Percentiles rank a stretch among this genome's conserved stretches.
Evolutionary conservation across 1,284 basidiomycete genomes (phyloP).

Genomic region (Entoloma clypeatum): DNA sequence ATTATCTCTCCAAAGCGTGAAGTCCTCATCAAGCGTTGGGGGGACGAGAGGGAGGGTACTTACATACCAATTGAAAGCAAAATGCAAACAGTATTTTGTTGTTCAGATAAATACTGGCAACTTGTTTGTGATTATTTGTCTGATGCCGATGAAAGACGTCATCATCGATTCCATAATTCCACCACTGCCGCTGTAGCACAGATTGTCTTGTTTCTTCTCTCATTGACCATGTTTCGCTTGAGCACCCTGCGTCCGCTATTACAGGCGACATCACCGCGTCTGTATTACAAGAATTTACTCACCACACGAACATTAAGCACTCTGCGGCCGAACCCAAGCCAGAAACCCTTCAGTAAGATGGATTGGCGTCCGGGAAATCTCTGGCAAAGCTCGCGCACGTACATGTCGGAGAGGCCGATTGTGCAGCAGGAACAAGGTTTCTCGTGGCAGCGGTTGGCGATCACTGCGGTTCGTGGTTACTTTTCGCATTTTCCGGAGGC

Average conservation of each 20-base stretch:
- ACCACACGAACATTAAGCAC: slow-evolving; percentile 15
- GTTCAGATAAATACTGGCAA: too few relatives aligned
- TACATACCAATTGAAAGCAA: too few relatives aligned
- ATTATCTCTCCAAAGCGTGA: too few relatives aligned
- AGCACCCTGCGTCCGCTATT: slow-evolving; percentile 15
- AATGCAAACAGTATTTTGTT: too few relatives aligned
- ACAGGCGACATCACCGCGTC: slow-evolving; percentile 5
- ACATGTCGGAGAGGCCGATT: slow-evolving; percentile 31
- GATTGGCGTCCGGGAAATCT: slow-evolving; percentile 12
- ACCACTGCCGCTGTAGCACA: background rate
- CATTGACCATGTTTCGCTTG: slow-evolving; percentile 17
- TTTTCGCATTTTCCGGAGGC: background rate
- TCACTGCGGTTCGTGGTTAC: slow-evolving; percentile 36
- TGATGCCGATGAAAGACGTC: too few relatives aligned
- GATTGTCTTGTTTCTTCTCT: too few relatives aligned
- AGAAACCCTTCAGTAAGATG: slow-evolving; percentile 15
- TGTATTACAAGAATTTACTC: slow-evolving; percentile 7
- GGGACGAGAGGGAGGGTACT: too few relatives aligned
- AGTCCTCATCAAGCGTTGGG: too few relatives aligned
- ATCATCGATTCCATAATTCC: too few relatives aligned
- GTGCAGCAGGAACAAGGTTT: slow-evolving; percentile 29
- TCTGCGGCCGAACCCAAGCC: slow-evolving; percentile 11
- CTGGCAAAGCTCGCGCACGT: slow-evolving; percentile 24
- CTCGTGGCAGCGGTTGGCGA: slow-evolving; percentile 39
- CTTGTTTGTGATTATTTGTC: too few relatives aligned